phyloP scores from a whole-genome alignment of 108 stramenopile genomes.

The Discostella stelligeroides region DNA sequence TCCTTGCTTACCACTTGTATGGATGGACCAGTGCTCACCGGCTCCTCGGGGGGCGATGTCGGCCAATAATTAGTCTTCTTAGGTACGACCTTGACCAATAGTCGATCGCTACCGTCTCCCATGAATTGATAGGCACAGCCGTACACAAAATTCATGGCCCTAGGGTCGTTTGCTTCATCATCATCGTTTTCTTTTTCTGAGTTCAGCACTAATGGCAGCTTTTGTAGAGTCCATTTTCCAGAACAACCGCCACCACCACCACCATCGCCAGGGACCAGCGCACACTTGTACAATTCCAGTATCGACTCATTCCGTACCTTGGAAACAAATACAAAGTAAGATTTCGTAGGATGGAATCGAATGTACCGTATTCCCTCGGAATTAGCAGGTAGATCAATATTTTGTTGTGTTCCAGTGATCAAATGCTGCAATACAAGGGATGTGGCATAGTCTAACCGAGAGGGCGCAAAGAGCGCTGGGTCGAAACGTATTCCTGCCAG shows the following conservation, averaged over 20 bases:
- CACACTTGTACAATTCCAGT: conserved; percentile 43
- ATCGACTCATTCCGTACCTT: conserved; percentile 36
- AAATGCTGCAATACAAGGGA: conserved; percentile 23
- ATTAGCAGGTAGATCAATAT: conserved; percentile 19
- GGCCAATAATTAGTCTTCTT: conserved; percentile 1
- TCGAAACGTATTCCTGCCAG: conserved; percentile 48
- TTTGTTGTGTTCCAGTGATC: neutral
- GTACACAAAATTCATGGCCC: conserved; percentile 34
- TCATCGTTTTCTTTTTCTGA: neutral
- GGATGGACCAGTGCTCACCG: conserved; percentile 31
- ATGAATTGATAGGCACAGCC: conserved; percentile 39
- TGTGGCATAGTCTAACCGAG: conserved; percentile 25
- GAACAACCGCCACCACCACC: neutral
- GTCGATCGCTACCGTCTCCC: conserved; percentile 6
- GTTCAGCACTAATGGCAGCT: neutral
- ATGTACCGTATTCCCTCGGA: conserved; percentile 42
- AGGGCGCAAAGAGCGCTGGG: conserved; percentile 23
- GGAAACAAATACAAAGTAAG: conserved; percentile 34
- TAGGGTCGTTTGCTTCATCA: neutral
- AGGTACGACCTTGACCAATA: conserved; percentile 30
- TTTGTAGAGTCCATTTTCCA: neutral
- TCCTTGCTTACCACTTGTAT: conserved; percentile 33
- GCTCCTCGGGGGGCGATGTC: conserved; percentile 14
- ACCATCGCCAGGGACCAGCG: neutral
- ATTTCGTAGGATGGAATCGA: conserved; percentile 22